Percentiles rank a stretch among this genome's conserved stretches.
Evolutionary conservation across 306 rosid species (phyloP).

Genomic region (Medicago arabica): DNA sequence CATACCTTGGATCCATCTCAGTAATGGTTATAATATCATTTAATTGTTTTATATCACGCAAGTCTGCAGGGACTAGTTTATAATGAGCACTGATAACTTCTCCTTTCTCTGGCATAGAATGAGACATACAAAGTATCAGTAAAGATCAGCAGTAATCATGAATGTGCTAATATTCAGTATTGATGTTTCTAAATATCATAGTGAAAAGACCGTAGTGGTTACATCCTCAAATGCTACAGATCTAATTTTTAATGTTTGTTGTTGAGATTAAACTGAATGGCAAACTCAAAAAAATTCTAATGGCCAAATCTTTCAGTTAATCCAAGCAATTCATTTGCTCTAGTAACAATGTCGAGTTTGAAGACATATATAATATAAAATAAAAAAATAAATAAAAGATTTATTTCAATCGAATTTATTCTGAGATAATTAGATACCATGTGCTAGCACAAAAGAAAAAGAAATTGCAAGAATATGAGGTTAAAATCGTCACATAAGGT

Average conservation of each 20-base stretch:
- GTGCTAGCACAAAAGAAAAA: slow-evolving; percentile 4
- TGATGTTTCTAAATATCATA: slow-evolving; percentile 15
- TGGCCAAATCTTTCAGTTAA: neutral
- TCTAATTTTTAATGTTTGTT: slow-evolving; percentile 15
- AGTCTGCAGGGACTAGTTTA: slow-evolving; percentile 85
- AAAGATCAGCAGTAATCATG: slow-evolving; percentile 15
- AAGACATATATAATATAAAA: slow-evolving; percentile 1
- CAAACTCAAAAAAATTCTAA: slow-evolving; percentile 2
- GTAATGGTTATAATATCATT: slow-evolving; percentile 68
- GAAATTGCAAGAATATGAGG: slow-evolving; percentile 16
- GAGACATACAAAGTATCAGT: slow-evolving; percentile 27
- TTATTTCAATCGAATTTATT: neutral
- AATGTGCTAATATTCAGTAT: slow-evolving; percentile 27
- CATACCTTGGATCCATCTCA: slow-evolving; percentile 85
- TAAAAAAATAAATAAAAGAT: neutral
- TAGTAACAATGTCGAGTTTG: slow-evolving; percentile 10
- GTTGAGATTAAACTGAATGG: slow-evolving; percentile 28
- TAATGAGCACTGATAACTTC: slow-evolving; percentile 86
- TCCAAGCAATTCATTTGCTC: neutral
- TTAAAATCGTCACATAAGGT: slow-evolving; percentile 12
- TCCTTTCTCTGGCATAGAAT: slow-evolving; percentile 79
- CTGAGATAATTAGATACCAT: slow-evolving; percentile 13
- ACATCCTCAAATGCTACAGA: slow-evolving; percentile 16
- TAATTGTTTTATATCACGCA: slow-evolving; percentile 68
- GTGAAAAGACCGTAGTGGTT: slow-evolving; percentile 23